Evolutionary conservation across 2,329 filamentous ascomycete genomes (phyloP), one percentile per base, ranked within the genome.

Genomic region (Colletotrichum euphorbiae): DNA sequence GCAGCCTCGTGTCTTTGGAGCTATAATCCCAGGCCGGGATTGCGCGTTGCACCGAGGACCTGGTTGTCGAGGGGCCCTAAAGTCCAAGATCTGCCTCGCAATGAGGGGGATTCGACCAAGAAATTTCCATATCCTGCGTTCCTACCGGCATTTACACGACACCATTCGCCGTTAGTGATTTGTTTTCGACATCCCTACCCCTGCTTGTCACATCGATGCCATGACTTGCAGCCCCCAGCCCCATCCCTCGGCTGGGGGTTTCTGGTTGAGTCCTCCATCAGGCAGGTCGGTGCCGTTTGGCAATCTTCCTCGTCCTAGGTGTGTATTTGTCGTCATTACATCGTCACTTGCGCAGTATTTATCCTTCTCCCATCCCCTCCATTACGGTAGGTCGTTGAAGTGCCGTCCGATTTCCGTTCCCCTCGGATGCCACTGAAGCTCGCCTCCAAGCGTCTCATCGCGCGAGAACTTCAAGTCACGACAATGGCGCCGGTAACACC

Each of bases 61-160:
- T 21, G 48, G 55, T 12, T 40, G 3, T 13, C 2, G 19, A 33
- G 12, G 33, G 31, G 17, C 12, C 6, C 43, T 5, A 31, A 48
- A 38, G n/a, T 64, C 64, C 64, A 58, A 68, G 19, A 65, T 68
- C 52, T 56, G 48, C 54, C 61, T 50, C 60, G 66, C 24, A 43
- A 48, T n/a, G 46, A 45, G 54, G 61, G 65, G 33, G 46, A 58
- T 55, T 42, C 48, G 61, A 54, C 61, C 61, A 60, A 65, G 61
- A 43, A 65, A 38, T 46, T 38, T 52, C 64, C 62, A 9, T 36
- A 38, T 59, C n/a, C 13, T 13, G 62, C 61, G 46, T 59, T 63
- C 52, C 65, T 60, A 64, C 65, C 33, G 52, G 58, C 61, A 48
- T 59, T 46, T 33, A n/a, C 19, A 24, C 21, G 51, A 46, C 21